phyloP scores from a whole-genome alignment of 2,329 filamentous ascomycete species.

The Aspergillus fructus region DNA sequence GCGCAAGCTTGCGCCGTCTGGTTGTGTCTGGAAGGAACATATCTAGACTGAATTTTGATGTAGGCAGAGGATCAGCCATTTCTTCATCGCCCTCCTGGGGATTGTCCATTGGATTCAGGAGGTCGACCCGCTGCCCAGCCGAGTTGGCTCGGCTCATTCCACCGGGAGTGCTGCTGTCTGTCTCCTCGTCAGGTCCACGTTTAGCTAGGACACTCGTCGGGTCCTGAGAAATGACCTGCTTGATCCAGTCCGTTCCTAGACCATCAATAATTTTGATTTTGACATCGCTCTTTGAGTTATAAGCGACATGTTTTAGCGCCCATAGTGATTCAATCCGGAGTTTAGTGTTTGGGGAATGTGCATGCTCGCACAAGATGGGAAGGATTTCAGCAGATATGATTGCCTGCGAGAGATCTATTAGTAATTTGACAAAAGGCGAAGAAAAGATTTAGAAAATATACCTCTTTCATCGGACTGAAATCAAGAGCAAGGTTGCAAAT shows the following conservation, averaged over 20 bases:
- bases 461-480: constrained; percentile 87
- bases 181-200: constrained; percentile 32
- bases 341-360: constrained; percentile 75
- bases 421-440: background rate
- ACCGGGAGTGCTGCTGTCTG: constrained; percentile 34
- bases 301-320: constrained; percentile 88
- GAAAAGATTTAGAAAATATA: constrained; percentile 32
- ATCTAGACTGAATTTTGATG: constrained; percentile 41
- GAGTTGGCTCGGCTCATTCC: constrained; percentile 60
- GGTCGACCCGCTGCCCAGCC: constrained; percentile 59
- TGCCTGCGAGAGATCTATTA: constrained; percentile 48
- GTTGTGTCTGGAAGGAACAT: constrained; percentile 40
- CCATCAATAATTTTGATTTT: constrained; percentile 78
- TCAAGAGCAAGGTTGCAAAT: constrained; percentile 84
- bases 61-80: constrained; percentile 39
- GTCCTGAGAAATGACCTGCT: constrained; percentile 70
- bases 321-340: constrained; percentile 84
- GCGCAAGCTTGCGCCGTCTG: constrained; percentile 40
- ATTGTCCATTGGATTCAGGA: constrained; percentile 54
- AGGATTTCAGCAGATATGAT: constrained; percentile 74
- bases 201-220: constrained; percentile 31
- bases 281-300: constrained; percentile 66
- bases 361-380: constrained; percentile 76
- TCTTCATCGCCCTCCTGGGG: constrained; percentile 31
- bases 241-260: constrained; percentile 75